A percentile compares a stretch with the other conserved stretches of the same genome.
phyloP scores from a whole-genome alignment of 73 alveolate species.

The Breviolum minutum region DNA sequence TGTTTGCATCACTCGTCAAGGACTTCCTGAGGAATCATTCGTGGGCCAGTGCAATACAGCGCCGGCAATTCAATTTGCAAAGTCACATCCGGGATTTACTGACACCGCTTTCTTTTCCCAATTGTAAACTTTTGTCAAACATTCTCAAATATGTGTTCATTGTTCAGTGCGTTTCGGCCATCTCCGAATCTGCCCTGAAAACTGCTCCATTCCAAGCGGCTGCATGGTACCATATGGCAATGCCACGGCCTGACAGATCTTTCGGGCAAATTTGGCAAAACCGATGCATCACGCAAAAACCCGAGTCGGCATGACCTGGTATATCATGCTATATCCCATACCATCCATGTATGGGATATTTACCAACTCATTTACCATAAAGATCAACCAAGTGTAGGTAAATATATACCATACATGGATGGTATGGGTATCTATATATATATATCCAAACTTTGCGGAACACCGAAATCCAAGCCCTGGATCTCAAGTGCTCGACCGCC shows the following conservation, averaged over 20 bases:
- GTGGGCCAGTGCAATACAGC: neutral
- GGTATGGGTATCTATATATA: too few species aligned
- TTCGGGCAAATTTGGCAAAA: too few species aligned
- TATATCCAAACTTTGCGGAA: too few species aligned
- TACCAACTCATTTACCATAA: neutral
- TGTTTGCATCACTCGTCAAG: conserved; percentile 61
- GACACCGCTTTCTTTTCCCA: neutral
- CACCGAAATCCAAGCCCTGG: too few species aligned
- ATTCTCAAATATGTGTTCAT: too few species aligned
- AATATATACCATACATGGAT: too few species aligned
- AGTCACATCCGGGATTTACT: neutral
- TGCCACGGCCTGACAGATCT: conserved; percentile 38
- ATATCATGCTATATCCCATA: too few species aligned
- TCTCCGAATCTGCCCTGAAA: neutral
- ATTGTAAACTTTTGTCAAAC: too few species aligned
- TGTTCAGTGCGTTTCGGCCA: neutral
- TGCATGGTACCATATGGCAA: conserved; percentile 89
- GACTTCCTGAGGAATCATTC: conserved; percentile 29
- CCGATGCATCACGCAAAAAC: neutral
- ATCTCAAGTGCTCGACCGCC: too few species aligned
- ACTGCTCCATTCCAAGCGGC: neutral
- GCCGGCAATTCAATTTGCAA: neutral
- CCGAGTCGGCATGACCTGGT: neutral
- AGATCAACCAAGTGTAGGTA: too few species aligned
- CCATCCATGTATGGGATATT: neutral